These are phyloP conservation scores for Penicillium verrucosum DNA, from an alignment of 2,329 filamentous ascomycete genomes.

Conservation along the genomic window DNA sequence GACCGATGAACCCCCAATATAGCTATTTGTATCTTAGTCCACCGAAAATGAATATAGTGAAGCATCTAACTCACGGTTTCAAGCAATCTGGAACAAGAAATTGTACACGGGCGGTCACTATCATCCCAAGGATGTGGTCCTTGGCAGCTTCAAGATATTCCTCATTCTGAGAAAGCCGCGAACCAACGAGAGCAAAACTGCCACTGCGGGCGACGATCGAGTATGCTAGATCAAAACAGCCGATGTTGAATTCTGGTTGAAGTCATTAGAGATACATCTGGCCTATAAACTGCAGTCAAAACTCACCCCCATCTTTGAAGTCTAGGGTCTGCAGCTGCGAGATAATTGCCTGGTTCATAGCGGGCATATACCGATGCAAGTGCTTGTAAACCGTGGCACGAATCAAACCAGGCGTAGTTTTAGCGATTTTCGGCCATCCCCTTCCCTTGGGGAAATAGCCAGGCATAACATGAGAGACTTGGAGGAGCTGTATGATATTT, in stretches of 20 bases:
- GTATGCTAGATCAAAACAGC: conserved; percentile 23
- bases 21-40: conserved; percentile 5
- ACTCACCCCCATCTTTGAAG: conserved; percentile 11
- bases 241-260: conserved; percentile 11
- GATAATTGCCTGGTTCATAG: conserved; percentile 18
- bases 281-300: background rate
- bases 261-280: background rate
- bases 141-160: conserved; percentile 23
- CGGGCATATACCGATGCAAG: conserved; percentile 18
- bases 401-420: conserved; percentile 22
- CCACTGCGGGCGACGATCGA: conserved; percentile 23
- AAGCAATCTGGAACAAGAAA: conserved; percentile 20
- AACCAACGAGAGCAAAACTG: conserved; percentile 19
- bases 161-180: conserved; percentile 17
- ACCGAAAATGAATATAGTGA: background rate
- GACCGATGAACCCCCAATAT: conserved; percentile 17
- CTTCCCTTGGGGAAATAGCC: conserved; percentile 18
- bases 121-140: conserved; percentile 24
- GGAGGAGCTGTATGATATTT: conserved; percentile 10
- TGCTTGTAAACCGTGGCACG: conserved; percentile 19
- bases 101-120: conserved; percentile 21
- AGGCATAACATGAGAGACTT: conserved; percentile 40
- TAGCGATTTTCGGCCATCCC: conserved; percentile 25
- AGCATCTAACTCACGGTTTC: conserved; percentile 12
- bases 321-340: conserved; percentile 12